Conservation (phyloP, 208 protist genomes). For the Crithidia bombi region DNA sequence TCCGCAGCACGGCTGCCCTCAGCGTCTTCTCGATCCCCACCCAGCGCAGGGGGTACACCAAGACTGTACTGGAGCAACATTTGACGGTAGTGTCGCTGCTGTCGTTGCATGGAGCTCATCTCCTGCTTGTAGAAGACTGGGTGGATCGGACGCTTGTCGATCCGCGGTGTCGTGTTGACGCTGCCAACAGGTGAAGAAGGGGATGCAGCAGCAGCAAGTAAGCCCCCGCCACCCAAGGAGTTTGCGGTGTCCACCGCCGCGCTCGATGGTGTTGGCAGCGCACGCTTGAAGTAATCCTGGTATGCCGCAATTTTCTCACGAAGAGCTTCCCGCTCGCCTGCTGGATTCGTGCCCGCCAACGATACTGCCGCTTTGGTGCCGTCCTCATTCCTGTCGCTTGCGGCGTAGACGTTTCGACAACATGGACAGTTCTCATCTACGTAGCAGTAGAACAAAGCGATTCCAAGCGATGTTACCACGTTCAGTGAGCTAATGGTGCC, state of each 20-base stretch:
- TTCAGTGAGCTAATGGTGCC: constrained; percentile 92
- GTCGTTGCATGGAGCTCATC: constrained; percentile 13
- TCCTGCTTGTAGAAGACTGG: constrained; percentile 47
- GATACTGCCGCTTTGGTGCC: not conserved
- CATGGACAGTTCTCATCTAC: constrained; percentile 61
- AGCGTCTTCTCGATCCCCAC: not conserved
- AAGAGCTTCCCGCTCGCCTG: not conserved
- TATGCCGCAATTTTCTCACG: constrained; percentile 17
- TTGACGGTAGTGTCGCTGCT: constrained; percentile 34
- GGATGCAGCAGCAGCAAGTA: not conserved
- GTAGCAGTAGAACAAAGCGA: constrained; percentile 82
- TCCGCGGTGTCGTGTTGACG: constrained; percentile 40
- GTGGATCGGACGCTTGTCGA: constrained; percentile 83
- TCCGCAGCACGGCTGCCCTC: not conserved
- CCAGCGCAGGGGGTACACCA: not conserved
- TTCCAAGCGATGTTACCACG: constrained; percentile 86
- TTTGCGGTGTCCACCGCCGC: not conserved
- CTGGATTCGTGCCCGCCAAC: not conserved
- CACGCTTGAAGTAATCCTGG: constrained; percentile 27
- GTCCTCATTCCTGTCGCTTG: not conserved
- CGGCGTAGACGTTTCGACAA: constrained; percentile 34
- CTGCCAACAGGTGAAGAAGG: not conserved
- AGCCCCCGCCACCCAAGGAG: not conserved
- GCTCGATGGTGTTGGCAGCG: constrained; percentile 10
- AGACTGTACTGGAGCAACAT: constrained; percentile 46